These are phyloP conservation scores for Dendrobium huoshanense DNA, from an alignment of 106 monocot species.

Conservation along the genomic window DNA sequence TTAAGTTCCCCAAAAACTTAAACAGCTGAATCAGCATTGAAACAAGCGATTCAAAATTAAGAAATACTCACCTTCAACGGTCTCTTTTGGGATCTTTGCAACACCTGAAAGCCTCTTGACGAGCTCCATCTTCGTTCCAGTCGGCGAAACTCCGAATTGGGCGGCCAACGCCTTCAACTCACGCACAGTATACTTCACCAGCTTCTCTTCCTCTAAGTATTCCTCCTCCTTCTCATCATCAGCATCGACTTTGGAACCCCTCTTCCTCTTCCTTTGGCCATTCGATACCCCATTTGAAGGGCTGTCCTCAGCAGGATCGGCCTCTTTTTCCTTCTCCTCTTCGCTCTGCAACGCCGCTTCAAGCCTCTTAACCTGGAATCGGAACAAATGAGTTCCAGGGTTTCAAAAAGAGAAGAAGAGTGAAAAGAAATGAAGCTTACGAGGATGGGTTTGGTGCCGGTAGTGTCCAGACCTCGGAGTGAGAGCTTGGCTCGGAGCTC, in stretches of 20 bases:
- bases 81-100: slow-evolving; percentile 12
- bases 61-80: slow-evolving; percentile 1
- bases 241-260: slow-evolving; percentile 3
- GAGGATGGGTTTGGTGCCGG: slow-evolving; percentile 50
- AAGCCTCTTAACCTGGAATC: slow-evolving; percentile 42
- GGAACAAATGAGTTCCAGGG: neutral
- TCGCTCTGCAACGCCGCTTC: slow-evolving; percentile 41
- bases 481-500: slow-evolving; percentile 63
- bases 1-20: neutral
- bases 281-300: neutral
- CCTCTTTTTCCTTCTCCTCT: slow-evolving; percentile 21
- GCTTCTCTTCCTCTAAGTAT: slow-evolving; percentile 18
- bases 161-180: slow-evolving; percentile 35
- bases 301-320: neutral
- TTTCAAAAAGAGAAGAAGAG: neutral
- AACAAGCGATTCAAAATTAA: neutral
- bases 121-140: slow-evolving; percentile 48
- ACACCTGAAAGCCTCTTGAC: slow-evolving; percentile 38
- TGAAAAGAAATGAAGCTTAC: slow-evolving; percentile 19
- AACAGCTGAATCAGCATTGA: neutral
- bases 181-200: slow-evolving; percentile 32
- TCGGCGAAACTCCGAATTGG: slow-evolving; percentile 26
- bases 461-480: slow-evolving; percentile 42
- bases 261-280: slow-evolving; percentile 25
- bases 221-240: slow-evolving; percentile 1